Evolutionary conservation across 148 eudicot genomes (phyloP), one percentile per base, ranked within the genome.

Genomic region (Tetragonia tetragonoides): DNA sequence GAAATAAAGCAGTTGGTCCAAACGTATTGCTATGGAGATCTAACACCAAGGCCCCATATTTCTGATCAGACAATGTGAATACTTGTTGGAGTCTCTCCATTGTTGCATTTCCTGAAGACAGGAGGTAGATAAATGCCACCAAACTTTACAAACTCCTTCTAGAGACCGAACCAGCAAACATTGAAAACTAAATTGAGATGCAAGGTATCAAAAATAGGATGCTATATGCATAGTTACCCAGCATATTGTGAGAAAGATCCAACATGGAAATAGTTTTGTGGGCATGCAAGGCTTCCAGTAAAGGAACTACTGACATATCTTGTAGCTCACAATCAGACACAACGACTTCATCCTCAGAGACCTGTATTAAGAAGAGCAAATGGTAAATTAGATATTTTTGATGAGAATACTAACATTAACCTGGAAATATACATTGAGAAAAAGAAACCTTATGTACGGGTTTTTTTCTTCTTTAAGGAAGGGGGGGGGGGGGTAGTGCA

Each of bases 1-100:
- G 97, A 73, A 90, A 89, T 44, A 96, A 86, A 63, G 98, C 86
- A 76, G 95, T 84, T 39, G 97, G 93, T 76, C 99, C 98, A 82
- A 96, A 92, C 75, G 83, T 82, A 86, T 96, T 96, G 82, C 78
- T 74, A 76, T 96, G 99, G 86, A 96, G 82, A 87, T 96, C 94
- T 75, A 96, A 84, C 76, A 86, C 85, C 82, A 96, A 76, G 78
- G 94, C 88, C 70, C 99, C 99, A 82, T 89, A 89, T 65, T 75
- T 90, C 86, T 93, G 97, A 78, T 88, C 86, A 4, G 93, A 89
- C 71, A 86, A 85, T 21, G 81, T 81, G 74, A 96, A 81, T 70
- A 94, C 90, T 77, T 87, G 89, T 75, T 83, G 87, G 71, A 96
- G 86, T 78, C 85, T 88, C 85, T 96, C 98, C 82, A 91, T 74